Conservation (phyloP, 1,284 basidiomycete genomes). For the Hypsizygus ulmarius region DNA sequence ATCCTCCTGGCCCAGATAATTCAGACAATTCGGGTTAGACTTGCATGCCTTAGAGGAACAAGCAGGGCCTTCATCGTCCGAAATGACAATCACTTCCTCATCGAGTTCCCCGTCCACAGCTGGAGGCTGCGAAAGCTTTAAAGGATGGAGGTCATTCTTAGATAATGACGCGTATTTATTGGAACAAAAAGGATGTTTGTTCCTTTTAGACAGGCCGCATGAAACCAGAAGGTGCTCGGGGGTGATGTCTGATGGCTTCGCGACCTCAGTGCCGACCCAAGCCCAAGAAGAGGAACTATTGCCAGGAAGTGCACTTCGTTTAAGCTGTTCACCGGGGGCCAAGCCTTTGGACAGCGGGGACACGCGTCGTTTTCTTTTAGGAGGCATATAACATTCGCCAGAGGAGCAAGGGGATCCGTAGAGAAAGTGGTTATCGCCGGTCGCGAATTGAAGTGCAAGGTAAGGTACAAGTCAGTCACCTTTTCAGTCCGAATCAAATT, state of each 20-base stretch:
- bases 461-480: too few species aligned
- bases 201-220: slow-evolving; percentile 61
- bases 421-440: background rate
- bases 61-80: slow-evolving; percentile 55
- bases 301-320: slow-evolving; percentile 49
- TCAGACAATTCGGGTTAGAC: slow-evolving; percentile 78
- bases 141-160: slow-evolving; percentile 1
- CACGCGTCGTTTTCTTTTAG: slow-evolving; percentile 59
- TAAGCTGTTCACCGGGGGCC: slow-evolving; percentile 57
- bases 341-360: slow-evolving; percentile 51
- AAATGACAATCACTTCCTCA: slow-evolving; percentile 65
- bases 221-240: slow-evolving; percentile 60
- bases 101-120: slow-evolving; percentile 39
- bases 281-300: slow-evolving; percentile 59
- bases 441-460: too few species aligned
- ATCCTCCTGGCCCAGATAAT: slow-evolving; percentile 77
- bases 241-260: slow-evolving; percentile 55
- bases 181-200: slow-evolving; percentile 46
- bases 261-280: slow-evolving; percentile 73
- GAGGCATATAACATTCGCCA: slow-evolving; percentile 41
- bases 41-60: slow-evolving; percentile 71
- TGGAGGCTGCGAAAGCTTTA: background rate
- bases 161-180: slow-evolving; percentile 45
- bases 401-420: background rate
- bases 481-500: too few species aligned